phyloP scores from a whole-genome alignment of 2,329 filamentous ascomycete genomes.

The Paraphaeosphaeria minitans region DNA sequence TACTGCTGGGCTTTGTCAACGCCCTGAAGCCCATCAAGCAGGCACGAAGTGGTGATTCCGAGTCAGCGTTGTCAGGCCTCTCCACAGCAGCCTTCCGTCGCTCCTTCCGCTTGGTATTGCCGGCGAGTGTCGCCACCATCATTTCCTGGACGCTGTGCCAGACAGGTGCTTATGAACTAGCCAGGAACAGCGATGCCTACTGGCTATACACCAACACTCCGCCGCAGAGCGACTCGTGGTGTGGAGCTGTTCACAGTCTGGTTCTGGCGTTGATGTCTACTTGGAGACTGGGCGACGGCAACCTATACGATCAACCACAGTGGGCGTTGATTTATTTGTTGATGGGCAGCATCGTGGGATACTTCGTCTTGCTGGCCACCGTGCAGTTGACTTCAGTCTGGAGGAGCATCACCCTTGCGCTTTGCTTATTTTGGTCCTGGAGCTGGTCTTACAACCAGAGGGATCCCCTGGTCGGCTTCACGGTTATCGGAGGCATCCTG shows the following conservation, averaged over 20 bases:
- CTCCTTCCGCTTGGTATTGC: conserved; percentile 4
- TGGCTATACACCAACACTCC: conserved; percentile 8
- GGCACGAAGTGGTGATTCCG: conserved; percentile 5
- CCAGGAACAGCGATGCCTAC: conserved; percentile 4
- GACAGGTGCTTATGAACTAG: background rate
- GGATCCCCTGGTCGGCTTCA: conserved; percentile 4
- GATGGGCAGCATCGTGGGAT: conserved; percentile 4
- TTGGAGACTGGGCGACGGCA: conserved; percentile 1
- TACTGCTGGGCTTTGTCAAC: conserved; percentile 8
- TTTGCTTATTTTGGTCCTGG: conserved; percentile 4
- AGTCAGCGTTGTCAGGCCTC: conserved; percentile 2
- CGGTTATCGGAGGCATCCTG: conserved; percentile 1
- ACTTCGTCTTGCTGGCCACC: conserved; percentile 3
- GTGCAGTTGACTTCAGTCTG: conserved; percentile 4
- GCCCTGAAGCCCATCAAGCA: conserved; percentile 7
- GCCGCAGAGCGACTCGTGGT: background rate
- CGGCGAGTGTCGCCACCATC: conserved; percentile 1
- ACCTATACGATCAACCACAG: conserved; percentile 4
- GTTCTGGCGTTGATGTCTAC: background rate
- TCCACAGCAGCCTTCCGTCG: conserved; percentile 6
- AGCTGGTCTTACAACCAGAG: background rate
- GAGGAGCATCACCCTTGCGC: background rate
- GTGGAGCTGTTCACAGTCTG: background rate
- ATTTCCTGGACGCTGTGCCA: conserved; percentile 8
- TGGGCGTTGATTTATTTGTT: conserved; percentile 7